Conservation (phyloP, 2,329 filamentous ascomycete genomes). For the Curvularia verruculosa region DNA sequence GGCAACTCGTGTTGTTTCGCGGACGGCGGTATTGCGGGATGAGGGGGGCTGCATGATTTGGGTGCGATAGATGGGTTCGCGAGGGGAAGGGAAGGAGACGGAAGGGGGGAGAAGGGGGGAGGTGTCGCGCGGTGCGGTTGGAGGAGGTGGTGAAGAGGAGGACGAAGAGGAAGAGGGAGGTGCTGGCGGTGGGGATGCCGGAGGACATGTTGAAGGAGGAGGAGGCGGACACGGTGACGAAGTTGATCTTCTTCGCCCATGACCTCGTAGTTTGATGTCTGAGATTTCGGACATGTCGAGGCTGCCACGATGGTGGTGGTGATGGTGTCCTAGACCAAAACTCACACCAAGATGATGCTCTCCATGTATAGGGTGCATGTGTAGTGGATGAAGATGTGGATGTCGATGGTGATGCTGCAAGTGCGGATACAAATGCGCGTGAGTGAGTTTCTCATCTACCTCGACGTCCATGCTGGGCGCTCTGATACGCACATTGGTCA, state of each 20-base stretch:
- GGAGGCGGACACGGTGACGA: slow-evolving; percentile 25
- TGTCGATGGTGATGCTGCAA: slow-evolving; percentile 26
- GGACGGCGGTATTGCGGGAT: slow-evolving; percentile 19
- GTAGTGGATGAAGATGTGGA: slow-evolving; percentile 33
- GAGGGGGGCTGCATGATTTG: slow-evolving; percentile 30
- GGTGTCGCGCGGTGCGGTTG: background rate
- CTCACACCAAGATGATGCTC: slow-evolving; percentile 14
- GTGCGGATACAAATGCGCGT: slow-evolving; percentile 27
- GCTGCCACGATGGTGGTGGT: slow-evolving; percentile 10
- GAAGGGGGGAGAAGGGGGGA: background rate
- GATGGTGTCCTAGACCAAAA: slow-evolving; percentile 9
- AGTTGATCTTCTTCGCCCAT: slow-evolving; percentile 25
- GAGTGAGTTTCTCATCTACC: slow-evolving; percentile 26
- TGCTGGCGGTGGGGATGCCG: slow-evolving; percentile 2
- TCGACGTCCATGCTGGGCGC: slow-evolving; percentile 29
- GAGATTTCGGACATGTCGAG: slow-evolving; percentile 4
- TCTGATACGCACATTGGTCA: slow-evolving; percentile 31
- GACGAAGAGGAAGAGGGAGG: slow-evolving; percentile 1
- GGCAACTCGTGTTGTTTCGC: slow-evolving; percentile 36
- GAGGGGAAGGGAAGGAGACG: background rate
- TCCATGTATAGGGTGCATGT: slow-evolving; percentile 31
- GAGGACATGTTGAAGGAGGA: slow-evolving; percentile 13
- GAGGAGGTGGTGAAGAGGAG: background rate
- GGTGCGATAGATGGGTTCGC: slow-evolving; percentile 39
- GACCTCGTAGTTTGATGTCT: slow-evolving; percentile 25